Evolutionary conservation across 352 stramenopile species (phyloP), one percentile per base, ranked within the genome.

Genomic region (Sclerospora graminicola): DNA sequence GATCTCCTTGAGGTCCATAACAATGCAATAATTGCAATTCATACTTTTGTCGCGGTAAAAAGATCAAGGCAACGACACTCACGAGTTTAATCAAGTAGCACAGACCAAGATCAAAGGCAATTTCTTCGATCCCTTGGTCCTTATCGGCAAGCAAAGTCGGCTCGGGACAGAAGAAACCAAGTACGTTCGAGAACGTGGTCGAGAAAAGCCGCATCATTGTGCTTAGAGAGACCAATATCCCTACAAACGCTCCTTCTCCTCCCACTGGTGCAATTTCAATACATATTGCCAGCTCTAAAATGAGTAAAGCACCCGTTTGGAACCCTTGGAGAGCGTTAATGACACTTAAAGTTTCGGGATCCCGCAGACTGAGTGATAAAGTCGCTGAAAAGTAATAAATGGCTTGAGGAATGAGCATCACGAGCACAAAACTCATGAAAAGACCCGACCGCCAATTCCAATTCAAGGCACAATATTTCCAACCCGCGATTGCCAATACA

Each of bases 11-110:
- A 21, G 48, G 47, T 13, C 57, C 57, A 14, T 44, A 62, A 1
- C 47, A 57, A 43, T 72, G 54, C 20, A 81, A 36, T 26, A 41
- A 54, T 34, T 78, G 66, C 1, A 82, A 31, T 23, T 69, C 45
- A 1, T 50, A 41, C 33, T 78, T 80, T 51, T 83, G 70, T 13
- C 55, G 60, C 0, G 73, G 69, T n/a, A 81, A 30, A 40, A 77
- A 76, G 8, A 60, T 38, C 11, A 83, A 45, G 1, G 55, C 65
- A 10, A 68, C 52, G 5, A 71, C 47, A 13, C 60, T 66, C 6
- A 84, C 14, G 5, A 76, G 18, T 44, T 74, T 61, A 42, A 77
- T 60, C 14, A 52, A 48, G 47, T 69, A 74, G 31, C 57, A 76
- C 13, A 80, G 53, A 1, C 65, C 47, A n/a, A 84, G 37, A 7